Conservation (phyloP, 1,284 basidiomycete genomes). For the Xerocomus amazonicus region DNA sequence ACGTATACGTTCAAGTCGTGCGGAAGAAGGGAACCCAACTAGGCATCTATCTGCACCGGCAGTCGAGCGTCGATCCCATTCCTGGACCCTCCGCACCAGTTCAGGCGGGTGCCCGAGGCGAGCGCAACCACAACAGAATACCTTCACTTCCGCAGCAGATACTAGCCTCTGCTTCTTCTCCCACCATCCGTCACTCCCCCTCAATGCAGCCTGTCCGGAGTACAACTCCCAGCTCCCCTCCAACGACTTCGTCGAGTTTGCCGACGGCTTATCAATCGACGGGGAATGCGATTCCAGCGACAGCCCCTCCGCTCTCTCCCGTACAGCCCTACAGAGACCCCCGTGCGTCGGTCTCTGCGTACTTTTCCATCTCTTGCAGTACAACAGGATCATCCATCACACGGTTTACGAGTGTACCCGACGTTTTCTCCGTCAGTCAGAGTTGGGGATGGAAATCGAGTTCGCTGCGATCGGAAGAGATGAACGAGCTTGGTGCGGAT, state of each 20-base stretch:
- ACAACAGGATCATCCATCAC: slow-evolving; percentile 81
- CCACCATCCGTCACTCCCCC: slow-evolving; percentile 41
- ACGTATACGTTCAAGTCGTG: slow-evolving; percentile 85
- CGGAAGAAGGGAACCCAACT: slow-evolving; percentile 74
- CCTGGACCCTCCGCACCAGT: slow-evolving; percentile 36
- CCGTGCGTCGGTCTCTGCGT: slow-evolving; percentile 63
- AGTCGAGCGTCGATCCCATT: slow-evolving; percentile 70
- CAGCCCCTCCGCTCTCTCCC: slow-evolving; percentile 44
- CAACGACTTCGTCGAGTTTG: slow-evolving; percentile 17
- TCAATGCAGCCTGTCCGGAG: slow-evolving; percentile 43
- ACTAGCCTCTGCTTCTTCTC: slow-evolving; percentile 12
- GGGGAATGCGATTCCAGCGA: slow-evolving; percentile 37
- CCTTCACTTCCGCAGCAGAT: slow-evolving; percentile 29
- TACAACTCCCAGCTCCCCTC: slow-evolving; percentile 36
- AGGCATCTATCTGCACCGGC: slow-evolving; percentile 88
- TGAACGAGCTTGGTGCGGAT: slow-evolving; percentile 49
- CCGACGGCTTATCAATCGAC: slow-evolving; percentile 26
- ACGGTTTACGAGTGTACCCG: slow-evolving; percentile 81
- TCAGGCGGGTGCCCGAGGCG: slow-evolving; percentile 10
- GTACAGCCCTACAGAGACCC: slow-evolving; percentile 72
- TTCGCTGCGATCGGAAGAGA: slow-evolving; percentile 53
- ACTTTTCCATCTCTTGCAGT: slow-evolving; percentile 83
- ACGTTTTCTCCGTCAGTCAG: slow-evolving; percentile 76
- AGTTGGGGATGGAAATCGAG: slow-evolving; percentile 83
- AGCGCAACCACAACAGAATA: slow-evolving; percentile 24